Evolutionary conservation across 164 flowering plant species (phyloP).

Genomic region (Chimonanthus praecox): DNA sequence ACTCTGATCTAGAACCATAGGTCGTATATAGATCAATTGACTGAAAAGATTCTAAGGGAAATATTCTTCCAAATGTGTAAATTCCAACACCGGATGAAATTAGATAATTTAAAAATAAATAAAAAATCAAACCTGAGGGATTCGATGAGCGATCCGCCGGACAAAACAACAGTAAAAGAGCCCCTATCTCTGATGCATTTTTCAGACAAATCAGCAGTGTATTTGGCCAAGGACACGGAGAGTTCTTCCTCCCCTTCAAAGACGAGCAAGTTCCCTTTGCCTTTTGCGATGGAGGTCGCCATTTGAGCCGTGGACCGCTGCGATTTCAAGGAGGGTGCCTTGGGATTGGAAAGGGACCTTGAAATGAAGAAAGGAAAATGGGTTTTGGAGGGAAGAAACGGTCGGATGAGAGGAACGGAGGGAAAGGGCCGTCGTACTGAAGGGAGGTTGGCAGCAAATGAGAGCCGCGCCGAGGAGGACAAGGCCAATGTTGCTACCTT

Average conservation of each 20-base stretch:
- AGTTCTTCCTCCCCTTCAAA: slow-evolving; percentile 23
- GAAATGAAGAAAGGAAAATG: background rate
- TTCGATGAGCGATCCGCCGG: slow-evolving; percentile 20
- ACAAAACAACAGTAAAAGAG: slow-evolving; percentile 21
- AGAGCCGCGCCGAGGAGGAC: background rate
- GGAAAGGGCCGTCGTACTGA: slow-evolving; percentile 1
- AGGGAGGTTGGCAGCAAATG: slow-evolving; percentile 1
- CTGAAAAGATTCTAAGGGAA: too few species aligned
- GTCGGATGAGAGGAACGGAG: background rate
- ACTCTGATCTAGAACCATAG: too few species aligned
- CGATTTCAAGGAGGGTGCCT: slow-evolving; percentile 1
- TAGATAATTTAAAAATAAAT: background rate
- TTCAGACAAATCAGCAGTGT: slow-evolving; percentile 20
- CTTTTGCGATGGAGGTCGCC: background rate
- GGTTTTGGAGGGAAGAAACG: slow-evolving; percentile 4
- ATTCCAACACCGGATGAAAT: background rate
- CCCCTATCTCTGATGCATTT: slow-evolving; percentile 25
- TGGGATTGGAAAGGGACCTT: background rate
- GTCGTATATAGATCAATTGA: too few species aligned
- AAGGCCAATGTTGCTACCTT: background rate
- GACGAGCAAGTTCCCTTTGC: slow-evolving; percentile 22
- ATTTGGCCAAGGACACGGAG: slow-evolving; percentile 17
- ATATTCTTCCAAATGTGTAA: background rate
- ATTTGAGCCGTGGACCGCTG: slow-evolving; percentile 13
- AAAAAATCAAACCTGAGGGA: slow-evolving; percentile 14